These are phyloP conservation scores for Scheffersomyces stambukii DNA, from an alignment of 1,139 yeast species.

Conservation along the genomic window DNA sequence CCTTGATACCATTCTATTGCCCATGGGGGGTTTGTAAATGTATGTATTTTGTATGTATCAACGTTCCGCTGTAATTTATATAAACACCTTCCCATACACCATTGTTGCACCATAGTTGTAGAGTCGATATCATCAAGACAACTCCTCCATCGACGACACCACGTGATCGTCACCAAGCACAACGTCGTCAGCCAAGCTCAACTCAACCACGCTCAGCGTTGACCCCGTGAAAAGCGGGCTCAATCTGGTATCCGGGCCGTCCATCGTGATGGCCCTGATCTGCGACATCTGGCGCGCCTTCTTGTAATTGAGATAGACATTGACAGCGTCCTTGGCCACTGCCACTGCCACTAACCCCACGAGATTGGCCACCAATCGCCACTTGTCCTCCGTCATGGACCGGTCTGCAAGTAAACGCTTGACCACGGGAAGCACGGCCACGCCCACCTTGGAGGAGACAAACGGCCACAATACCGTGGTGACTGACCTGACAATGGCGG, in stretches of 20 bases:
- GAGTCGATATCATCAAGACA: too few relatives aligned
- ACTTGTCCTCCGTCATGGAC: constrained; percentile 22
- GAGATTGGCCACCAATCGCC: constrained; percentile 29
- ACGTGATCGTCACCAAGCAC: too few relatives aligned
- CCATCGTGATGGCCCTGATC: constrained; percentile 16
- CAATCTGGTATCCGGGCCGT: not conserved
- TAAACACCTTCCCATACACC: too few relatives aligned
- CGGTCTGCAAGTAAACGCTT: constrained; percentile 7
- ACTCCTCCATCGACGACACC: too few relatives aligned
- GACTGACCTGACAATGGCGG: constrained; percentile 24
- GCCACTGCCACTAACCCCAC: constrained; percentile 32
- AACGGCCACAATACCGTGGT: constrained; percentile 43
- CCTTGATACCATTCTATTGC: too few relatives aligned
- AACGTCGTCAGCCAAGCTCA: too few relatives aligned
- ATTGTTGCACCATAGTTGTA: too few relatives aligned
- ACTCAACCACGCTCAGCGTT: too few relatives aligned
- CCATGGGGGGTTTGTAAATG: too few relatives aligned
- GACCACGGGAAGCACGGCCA: constrained; percentile 15
- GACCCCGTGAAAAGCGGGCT: not conserved
- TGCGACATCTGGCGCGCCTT: constrained; percentile 22
- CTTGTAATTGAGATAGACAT: constrained; percentile 26
- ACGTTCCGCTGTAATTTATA: too few relatives aligned
- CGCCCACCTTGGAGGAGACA: constrained; percentile 32
- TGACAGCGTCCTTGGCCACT: constrained; percentile 28
- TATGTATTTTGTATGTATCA: too few relatives aligned